A percentile compares a stretch with the other conserved stretches of the same genome.
phyloP scores from a whole-genome alignment of 495 filamentous ascomycete species.

The Talaromyces ruber region DNA sequence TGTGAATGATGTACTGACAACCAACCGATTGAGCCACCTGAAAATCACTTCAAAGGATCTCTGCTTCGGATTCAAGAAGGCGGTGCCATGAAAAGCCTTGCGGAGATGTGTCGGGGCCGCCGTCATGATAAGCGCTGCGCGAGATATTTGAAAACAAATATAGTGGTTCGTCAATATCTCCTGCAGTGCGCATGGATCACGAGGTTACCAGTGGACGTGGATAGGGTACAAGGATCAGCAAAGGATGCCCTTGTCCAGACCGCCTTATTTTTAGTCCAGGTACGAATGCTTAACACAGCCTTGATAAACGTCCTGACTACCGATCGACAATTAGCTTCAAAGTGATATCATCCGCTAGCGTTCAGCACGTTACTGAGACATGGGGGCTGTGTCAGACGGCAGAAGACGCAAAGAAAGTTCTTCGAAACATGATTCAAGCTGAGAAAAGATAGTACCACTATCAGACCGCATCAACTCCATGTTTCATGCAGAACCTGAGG shows the following conservation, averaged over 20 bases:
- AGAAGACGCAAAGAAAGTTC: background rate
- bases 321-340: background rate
- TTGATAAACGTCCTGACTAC: background rate
- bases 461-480: background rate
- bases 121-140: background rate
- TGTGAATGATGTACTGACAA: slow-evolving; percentile 39
- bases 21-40: slow-evolving; percentile 39
- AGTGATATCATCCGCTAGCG: background rate
- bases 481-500: background rate
- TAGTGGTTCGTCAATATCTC: background rate
- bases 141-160: background rate
- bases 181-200: background rate
- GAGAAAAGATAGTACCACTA: background rate
- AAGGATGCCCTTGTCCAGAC: background rate
- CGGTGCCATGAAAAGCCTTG: background rate
- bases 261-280: background rate
- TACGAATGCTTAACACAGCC: background rate
- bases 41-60: background rate
- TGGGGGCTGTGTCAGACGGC: background rate
- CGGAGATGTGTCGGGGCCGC: background rate
- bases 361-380: background rate
- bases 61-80: background rate
- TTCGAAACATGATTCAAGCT: background rate
- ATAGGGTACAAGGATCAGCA: background rate
- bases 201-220: background rate